These are phyloP conservation scores for Hypoxylon sp. DNA, from an alignment of 2,329 filamentous ascomycete genomes.

Conservation along the genomic window DNA sequence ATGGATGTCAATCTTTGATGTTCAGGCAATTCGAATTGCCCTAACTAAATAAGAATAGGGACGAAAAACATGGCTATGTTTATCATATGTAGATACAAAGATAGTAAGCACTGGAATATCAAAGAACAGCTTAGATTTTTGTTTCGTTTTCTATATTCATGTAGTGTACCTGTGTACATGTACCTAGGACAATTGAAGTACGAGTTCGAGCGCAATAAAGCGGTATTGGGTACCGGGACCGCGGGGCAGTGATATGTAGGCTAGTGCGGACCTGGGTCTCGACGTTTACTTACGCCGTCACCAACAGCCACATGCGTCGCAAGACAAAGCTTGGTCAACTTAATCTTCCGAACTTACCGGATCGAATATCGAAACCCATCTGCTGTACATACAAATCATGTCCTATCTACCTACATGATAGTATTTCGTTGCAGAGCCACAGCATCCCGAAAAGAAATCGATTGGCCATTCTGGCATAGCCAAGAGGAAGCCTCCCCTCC, in stretches of 20 bases:
- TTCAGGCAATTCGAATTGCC: not conserved
- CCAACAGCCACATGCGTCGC: constrained; percentile 9
- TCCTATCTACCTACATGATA: constrained; percentile 6
- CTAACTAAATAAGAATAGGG: not conserved
- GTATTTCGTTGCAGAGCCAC: constrained; percentile 1
- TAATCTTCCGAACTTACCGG: constrained; percentile 37
- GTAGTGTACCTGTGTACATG: not conserved
- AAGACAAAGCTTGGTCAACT: constrained; percentile 29
- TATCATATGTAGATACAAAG: not conserved
- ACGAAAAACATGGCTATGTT: not conserved
- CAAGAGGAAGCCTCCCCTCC: constrained; percentile 14
- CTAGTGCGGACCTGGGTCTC: constrained; percentile 14
- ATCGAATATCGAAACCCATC: constrained; percentile 8
- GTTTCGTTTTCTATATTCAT: not conserved
- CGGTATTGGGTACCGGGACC: not conserved
- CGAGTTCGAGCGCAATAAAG: not conserved
- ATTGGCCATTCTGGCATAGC: constrained; percentile 14
- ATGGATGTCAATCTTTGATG: not conserved
- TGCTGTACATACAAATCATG: constrained; percentile 3
- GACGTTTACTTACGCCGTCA: constrained; percentile 29
- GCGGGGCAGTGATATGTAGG: constrained; percentile 20
- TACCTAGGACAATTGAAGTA: constrained; percentile 2
- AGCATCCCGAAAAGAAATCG: constrained; percentile 6
- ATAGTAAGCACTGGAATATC: not conserved
- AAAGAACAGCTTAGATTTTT: not conserved